These are phyloP conservation scores for Hyaloperonospora arabidopsidis DNA, from an alignment of 352 stramenopile genomes.

Conservation along the genomic window DNA sequence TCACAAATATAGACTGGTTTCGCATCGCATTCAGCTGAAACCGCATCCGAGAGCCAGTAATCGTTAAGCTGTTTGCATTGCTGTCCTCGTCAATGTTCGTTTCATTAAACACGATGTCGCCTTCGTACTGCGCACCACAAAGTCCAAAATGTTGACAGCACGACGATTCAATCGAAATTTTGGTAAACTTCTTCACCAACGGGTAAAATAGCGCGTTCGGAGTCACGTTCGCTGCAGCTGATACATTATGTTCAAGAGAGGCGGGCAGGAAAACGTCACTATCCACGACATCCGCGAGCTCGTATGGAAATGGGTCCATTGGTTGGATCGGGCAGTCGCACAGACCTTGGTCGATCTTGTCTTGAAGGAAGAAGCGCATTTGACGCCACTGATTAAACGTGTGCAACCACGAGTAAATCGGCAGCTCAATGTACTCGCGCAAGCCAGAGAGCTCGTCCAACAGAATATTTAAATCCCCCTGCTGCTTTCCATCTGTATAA, in stretches of 20 bases:
- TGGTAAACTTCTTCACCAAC: conserved; percentile 78
- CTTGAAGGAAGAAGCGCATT: conserved; percentile 70
- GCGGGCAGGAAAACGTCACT: conserved; percentile 6
- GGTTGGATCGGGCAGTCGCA: conserved; percentile 73
- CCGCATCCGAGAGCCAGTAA: conserved; percentile 71
- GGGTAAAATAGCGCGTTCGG: conserved; percentile 68
- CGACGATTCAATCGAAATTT: conserved; percentile 81
- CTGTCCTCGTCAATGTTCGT: not conserved
- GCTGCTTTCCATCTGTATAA: conserved; percentile 58
- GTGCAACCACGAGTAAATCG: conserved; percentile 84
- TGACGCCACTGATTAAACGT: conserved; percentile 85
- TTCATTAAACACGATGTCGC: conserved; percentile 71
- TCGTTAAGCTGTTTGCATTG: conserved; percentile 21
- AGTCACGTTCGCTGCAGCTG: conserved; percentile 33
- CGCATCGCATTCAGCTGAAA: conserved; percentile 82
- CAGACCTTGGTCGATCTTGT: conserved; percentile 49
- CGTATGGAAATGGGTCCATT: conserved; percentile 74
- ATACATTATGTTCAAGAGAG: conserved; percentile 11
- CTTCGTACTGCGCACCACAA: conserved; percentile 81
- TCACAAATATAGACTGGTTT: conserved; percentile 86
- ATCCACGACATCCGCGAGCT: conserved; percentile 30
- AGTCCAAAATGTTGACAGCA: conserved; percentile 86
- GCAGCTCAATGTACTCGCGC: conserved; percentile 69
- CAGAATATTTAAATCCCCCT: conserved; percentile 56
- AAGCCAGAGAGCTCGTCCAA: conserved; percentile 66